These are phyloP conservation scores for Steccherinum ochraceum DNA, from an alignment of 768 basidiomycete genomes.

Conservation along the genomic window DNA sequence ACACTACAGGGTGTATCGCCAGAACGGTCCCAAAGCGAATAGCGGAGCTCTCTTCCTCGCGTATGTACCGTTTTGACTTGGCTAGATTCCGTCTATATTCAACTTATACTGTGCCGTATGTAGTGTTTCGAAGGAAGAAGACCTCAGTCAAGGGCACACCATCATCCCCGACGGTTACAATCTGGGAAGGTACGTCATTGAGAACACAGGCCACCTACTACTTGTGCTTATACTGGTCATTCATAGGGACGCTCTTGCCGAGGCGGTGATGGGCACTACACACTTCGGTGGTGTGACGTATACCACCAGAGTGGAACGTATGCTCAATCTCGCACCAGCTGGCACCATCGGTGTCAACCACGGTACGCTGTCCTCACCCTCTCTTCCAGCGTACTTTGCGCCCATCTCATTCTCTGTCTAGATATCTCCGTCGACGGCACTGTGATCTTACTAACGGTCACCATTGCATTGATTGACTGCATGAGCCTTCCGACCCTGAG, in stretches of 20 bases:
- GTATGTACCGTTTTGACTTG: constrained; percentile 15
- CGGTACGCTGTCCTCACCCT: constrained; percentile 26
- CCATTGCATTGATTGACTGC: too few relatives aligned
- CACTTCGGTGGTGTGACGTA: constrained; percentile 39
- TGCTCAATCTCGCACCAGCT: constrained; percentile 48
- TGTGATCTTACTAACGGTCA: constrained; percentile 43
- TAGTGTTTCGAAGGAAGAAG: constrained; percentile 22
- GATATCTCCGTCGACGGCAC: constrained; percentile 51
- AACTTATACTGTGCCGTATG: neutral
- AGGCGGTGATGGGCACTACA: constrained; percentile 27
- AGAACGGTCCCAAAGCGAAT: constrained; percentile 23
- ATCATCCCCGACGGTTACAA: constrained; percentile 26
- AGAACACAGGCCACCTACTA: too few relatives aligned
- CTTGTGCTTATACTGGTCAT: neutral
- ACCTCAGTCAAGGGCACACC: constrained; percentile 15
- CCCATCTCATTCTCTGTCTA: constrained; percentile 12
- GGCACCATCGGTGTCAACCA: constrained; percentile 50
- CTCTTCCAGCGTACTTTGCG: neutral
- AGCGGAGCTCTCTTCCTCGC: constrained; percentile 30
- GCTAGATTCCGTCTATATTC: too few relatives aligned
- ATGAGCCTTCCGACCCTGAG: too few relatives aligned
- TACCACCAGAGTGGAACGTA: constrained; percentile 26
- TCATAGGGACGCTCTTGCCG: constrained; percentile 30
- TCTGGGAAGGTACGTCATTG: constrained; percentile 25
- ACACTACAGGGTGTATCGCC: constrained; percentile 19